Conservation (phyloP, 441 rosid species). For the Rhodomyrtus psidioides region DNA sequence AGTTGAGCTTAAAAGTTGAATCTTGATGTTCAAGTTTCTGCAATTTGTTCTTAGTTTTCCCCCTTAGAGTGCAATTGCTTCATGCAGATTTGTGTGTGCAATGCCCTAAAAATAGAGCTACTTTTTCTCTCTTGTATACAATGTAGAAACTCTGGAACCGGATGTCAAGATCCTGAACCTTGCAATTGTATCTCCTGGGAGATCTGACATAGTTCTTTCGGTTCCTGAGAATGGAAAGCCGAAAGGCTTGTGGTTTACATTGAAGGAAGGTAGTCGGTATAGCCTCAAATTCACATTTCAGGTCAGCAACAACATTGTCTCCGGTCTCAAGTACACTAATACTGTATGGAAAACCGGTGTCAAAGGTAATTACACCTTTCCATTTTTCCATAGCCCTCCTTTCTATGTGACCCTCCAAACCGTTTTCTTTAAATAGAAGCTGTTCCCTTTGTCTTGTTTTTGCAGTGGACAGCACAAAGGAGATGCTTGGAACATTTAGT, state of each 20-base stretch:
- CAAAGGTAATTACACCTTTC: constrained; percentile 36
- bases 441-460: not conserved
- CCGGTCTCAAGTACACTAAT: constrained; percentile 77
- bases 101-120: not conserved
- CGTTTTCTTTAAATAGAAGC: not conserved
- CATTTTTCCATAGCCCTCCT: not conserved
- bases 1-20: not conserved
- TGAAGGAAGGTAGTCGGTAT: constrained; percentile 85
- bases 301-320: constrained; percentile 77
- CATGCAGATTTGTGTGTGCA: not conserved
- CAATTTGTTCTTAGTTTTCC: not conserved
- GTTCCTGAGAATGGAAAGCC: constrained; percentile 74
- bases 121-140: not conserved
- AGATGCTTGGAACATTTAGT: constrained; percentile 64
- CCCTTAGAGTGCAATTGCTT: not conserved
- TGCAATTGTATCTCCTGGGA: constrained; percentile 55
- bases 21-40: not conserved
- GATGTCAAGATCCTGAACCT: constrained; percentile 63
- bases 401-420: not conserved
- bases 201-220: constrained; percentile 52
- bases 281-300: constrained; percentile 57
- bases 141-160: constrained; percentile 67
- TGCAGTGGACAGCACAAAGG: constrained; percentile 48
- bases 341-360: constrained; percentile 72
- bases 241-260: constrained; percentile 69